Base-by-base conservation (phyloP, 768 basidiomycete genomes). In the Hericium coralloides region DNA sequence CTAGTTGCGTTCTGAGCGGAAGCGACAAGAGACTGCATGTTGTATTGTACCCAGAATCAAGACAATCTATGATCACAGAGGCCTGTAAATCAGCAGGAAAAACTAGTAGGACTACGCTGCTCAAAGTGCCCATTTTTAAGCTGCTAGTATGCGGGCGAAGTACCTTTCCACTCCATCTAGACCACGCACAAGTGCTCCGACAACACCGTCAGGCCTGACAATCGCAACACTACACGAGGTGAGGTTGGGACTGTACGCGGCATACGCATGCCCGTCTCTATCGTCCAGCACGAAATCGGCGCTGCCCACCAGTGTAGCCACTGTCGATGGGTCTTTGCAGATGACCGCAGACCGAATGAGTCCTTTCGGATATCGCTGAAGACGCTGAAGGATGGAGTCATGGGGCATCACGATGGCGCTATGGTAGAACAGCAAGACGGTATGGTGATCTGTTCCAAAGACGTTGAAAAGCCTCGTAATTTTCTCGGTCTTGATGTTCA, bases 381-480 rank as follows among this genome's bases (percentile, higher is more conserved):
- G 26, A 36, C 10, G 14, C 31, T 18, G 18, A 15, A 52, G 15
- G 4, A n/a, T 37, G 7, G n/a, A 36, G 17, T 8, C 10, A 9
- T 31, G 10, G 7, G 31, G 31, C 31, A 9, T 31, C 31, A 12
- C n/a, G 14, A 9, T 10, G 37, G n/a, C 43, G n/a, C 31, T 37
- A 18, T 52, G 17, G 52, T 12, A 18, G 38, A 52, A 52, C 6
- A 63, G 25, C 50, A 63, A 26, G 15, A 63, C 43, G 37, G 60
- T 58, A 45, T 63, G 60, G 25, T 50, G 51, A 1, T 51, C 52
- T 17, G 59, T 50, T 20, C 52, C 53, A 52, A 60, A 62, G 25
- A 62, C 12, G 59, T 57, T 25, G 52, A 61, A 61, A 2, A 61
- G 43, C 31, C 55, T 18, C 25, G 6, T 31, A 6, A 18, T 36